A percentile compares a stretch with the other conserved stretches of the same genome.
These are phyloP conservation scores for Chytriomyces sp. DNA, from an alignment of 192 early-diverging fungal genomes.

Conservation along the genomic window DNA sequence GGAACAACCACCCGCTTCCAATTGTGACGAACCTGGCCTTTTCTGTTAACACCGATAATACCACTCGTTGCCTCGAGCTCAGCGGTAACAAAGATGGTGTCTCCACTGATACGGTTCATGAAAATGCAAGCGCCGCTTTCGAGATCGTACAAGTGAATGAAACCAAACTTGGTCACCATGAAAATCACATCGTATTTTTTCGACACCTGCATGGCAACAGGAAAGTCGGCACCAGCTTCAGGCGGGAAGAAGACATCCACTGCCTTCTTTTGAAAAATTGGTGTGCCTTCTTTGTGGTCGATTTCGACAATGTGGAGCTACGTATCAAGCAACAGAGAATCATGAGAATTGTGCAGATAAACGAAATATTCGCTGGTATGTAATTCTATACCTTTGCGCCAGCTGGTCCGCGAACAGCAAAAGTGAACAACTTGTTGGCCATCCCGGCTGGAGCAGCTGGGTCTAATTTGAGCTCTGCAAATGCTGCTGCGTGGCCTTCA, in stretches of 20 bases:
- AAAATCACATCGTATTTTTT: conserved; percentile 94
- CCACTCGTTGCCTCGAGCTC: conserved; percentile 85
- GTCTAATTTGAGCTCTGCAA: conserved; percentile 87
- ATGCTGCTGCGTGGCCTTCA: conserved; percentile 95
- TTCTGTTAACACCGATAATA: conserved; percentile 94
- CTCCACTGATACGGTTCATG: conserved; percentile 96
- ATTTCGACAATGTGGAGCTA: conserved; percentile 95
- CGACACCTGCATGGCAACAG: conserved; percentile 95
- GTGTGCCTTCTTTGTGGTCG: conserved; percentile 91
- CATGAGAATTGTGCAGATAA: not conserved
- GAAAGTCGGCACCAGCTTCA: conserved; percentile 93
- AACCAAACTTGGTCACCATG: conserved; percentile 97
- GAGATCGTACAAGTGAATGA: conserved; percentile 95
- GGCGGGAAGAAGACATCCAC: conserved; percentile 97
- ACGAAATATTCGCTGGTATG: not conserved
- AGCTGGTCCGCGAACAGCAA: conserved; percentile 80
- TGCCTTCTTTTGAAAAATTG: conserved; percentile 85
- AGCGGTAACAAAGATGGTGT: conserved; percentile 98
- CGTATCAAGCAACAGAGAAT: not conserved
- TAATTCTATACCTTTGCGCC: conserved; percentile 75
- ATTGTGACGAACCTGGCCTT: conserved; percentile 74
- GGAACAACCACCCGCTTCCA: not conserved
- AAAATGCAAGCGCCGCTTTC: conserved; percentile 94
- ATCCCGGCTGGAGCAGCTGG: conserved; percentile 66
- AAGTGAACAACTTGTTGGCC: conserved; percentile 85